Conservation (phyloP, 352 stramenopile species). For the Globisporangium canariense region DNA sequence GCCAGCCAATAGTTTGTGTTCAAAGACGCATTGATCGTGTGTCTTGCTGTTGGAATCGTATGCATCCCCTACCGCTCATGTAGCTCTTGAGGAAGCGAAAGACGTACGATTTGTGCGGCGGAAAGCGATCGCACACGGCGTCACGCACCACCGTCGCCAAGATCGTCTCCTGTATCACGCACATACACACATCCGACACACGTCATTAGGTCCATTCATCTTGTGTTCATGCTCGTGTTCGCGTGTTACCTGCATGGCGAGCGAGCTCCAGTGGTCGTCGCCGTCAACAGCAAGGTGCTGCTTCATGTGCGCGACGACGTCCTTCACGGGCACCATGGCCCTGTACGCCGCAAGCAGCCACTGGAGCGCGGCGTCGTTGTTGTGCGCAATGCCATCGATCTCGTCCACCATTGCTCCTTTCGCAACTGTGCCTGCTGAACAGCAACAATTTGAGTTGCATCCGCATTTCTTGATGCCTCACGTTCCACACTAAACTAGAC, state of each 20-base stretch:
- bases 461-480: not conserved
- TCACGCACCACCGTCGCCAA: constrained; percentile 54
- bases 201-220: not conserved
- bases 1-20: not conserved
- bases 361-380: constrained; percentile 19
- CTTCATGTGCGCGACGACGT: constrained; percentile 38
- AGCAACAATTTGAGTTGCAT: not conserved
- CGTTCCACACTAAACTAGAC: not conserved
- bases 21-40: not conserved
- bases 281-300: constrained; percentile 14
- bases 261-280: constrained; percentile 37
- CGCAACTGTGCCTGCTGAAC: not conserved
- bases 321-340: constrained; percentile 51
- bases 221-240: not conserved
- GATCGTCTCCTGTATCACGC: constrained; percentile 37
- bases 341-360: constrained; percentile 58
- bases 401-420: constrained; percentile 4
- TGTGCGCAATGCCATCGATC: not conserved
- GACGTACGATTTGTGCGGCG: constrained; percentile 56
- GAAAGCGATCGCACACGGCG: constrained; percentile 50
- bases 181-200: not conserved
- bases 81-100: constrained; percentile 73
- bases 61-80: constrained; percentile 38
- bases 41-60: not conserved
- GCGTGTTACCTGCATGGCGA: constrained; percentile 51